Evolutionary conservation across 208 protist species (phyloP).

Genomic region (Strigomonas culicis): DNA sequence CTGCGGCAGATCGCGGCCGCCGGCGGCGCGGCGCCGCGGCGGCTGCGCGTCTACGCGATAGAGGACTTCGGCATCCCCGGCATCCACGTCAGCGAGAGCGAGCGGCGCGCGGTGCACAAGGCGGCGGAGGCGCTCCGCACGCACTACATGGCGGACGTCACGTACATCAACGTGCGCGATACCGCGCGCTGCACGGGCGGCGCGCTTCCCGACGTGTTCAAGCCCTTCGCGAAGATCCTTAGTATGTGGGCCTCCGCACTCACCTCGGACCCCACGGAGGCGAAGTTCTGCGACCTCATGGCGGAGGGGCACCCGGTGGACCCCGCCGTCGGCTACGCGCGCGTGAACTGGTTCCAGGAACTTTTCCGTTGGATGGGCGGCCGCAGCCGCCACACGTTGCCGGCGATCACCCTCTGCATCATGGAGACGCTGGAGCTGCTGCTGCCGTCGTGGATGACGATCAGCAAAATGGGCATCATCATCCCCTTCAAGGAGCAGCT

Average conservation of each 20-base stretch:
- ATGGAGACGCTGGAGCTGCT: slow-evolving; percentile 44
- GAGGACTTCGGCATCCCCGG: slow-evolving; percentile 70
- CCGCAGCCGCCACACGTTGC: slow-evolving; percentile 70
- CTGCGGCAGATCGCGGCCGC: slow-evolving; percentile 9
- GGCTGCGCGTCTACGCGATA: slow-evolving; percentile 70
- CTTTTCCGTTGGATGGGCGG: slow-evolving; percentile 50
- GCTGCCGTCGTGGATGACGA: slow-evolving; percentile 41
- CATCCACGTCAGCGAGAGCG: slow-evolving; percentile 38
- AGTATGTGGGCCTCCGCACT: slow-evolving; percentile 67
- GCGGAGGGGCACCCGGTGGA: slow-evolving; percentile 24
- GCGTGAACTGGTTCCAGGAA: slow-evolving; percentile 60
- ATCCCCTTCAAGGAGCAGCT: slow-evolving; percentile 57
- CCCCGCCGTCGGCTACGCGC: too few relatives aligned
- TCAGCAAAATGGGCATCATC: slow-evolving; percentile 24
- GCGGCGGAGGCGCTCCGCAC: slow-evolving; percentile 50
- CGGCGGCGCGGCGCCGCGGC: not conserved
- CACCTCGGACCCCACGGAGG: slow-evolving; percentile 56
- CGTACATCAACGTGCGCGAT: slow-evolving; percentile 69
- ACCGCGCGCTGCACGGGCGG: slow-evolving; percentile 53
- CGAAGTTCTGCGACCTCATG: slow-evolving; percentile 63
- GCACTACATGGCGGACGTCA: slow-evolving; percentile 57
- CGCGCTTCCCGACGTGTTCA: slow-evolving; percentile 45
- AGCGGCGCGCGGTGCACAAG: slow-evolving; percentile 56
- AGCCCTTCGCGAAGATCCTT: slow-evolving; percentile 51
- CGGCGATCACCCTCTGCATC: slow-evolving; percentile 65